Base-by-base conservation (phyloP, 75 land plant species). In the Pinus tabuliformis region DNA sequence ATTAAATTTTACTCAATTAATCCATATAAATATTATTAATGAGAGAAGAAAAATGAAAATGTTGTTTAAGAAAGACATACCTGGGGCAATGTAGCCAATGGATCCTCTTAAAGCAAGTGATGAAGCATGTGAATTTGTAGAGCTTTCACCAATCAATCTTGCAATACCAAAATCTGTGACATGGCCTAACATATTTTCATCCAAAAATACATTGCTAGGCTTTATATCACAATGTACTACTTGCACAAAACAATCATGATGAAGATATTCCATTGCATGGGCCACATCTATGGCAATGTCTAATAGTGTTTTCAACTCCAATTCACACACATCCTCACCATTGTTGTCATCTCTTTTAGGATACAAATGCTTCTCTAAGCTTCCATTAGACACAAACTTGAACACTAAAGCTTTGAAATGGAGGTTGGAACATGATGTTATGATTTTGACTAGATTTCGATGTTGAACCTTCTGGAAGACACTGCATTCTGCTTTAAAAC, bases 221-320 rank as follows among this genome's bases (percentile, higher is more conserved):
- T 72, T 72, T 22, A 72, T 36, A 22, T 72, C 73, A 52, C 73
- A 72, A 36, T 72, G 73, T 2, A 72, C 26, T 16, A 72, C 73
- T 56, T 54, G 66, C 60, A 56, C 26, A 75, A n/a, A 78, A 18
- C 73, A 78, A 68, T 81, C 54, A 16, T 62, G 83, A 59, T 83
- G 83, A 14, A 83, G 78, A 36, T 83, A 80, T 7, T 84, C 75
- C 77, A 83, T 61, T 13, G 83, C 84, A 15, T 75, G 73, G 16
- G 84, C 84, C 17, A 75, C 21, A 75, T 83, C 83, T 49, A 75
- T 80, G 58, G 73, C 83, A 22, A 83, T 83, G 20, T 81, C 78
- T 72, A 83, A 65, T 12, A 78, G 54, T 14, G 57, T 75, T 14
- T 37, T 37, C 39, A 37, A 37, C 39, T 5, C 39, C 39, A 37